These are phyloP conservation scores for Auriscalpium orientale DNA, from an alignment of 768 basidiomycete species.

Conservation along the genomic window DNA sequence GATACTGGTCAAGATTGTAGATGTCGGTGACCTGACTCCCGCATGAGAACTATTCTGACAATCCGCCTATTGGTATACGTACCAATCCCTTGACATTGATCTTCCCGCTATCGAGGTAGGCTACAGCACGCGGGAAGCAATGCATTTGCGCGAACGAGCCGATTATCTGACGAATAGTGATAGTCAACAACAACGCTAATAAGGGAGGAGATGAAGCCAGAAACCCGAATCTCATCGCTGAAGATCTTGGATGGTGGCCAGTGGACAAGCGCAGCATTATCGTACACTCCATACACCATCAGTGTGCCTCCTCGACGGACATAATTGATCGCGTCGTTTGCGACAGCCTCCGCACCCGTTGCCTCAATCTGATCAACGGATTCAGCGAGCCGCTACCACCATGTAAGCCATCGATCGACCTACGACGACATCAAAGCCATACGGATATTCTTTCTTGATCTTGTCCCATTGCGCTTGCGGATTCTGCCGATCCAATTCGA, in stretches of 20 bases:
- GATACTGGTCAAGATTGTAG: constrained; percentile 51
- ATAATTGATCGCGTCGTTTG: constrained; percentile 85
- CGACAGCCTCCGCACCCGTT: constrained; percentile 78
- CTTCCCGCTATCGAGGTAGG: constrained; percentile 85
- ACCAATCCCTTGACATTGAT: constrained; percentile 79
- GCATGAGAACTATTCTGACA: not conserved
- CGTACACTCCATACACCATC: constrained; percentile 89
- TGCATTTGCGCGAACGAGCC: constrained; percentile 85
- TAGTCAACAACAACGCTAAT: not conserved
- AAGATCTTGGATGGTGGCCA: constrained; percentile 85
- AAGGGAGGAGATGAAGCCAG: not conserved
- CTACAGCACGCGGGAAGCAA: constrained; percentile 88
- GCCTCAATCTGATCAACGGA: constrained; percentile 34
- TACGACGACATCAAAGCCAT: constrained; percentile 85
- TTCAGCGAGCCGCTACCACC: too few relatives aligned
- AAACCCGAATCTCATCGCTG: constrained; percentile 58
- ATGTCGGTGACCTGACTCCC: constrained; percentile 43
- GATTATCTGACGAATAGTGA: constrained; percentile 49
- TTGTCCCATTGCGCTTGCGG: constrained; percentile 75
- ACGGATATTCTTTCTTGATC: constrained; percentile 72
- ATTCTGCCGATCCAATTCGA: constrained; percentile 72
- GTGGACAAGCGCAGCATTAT: constrained; percentile 73
- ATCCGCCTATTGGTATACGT: constrained; percentile 12
- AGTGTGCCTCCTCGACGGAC: constrained; percentile 79
- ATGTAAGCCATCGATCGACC: too few relatives aligned